phyloP scores from a whole-genome alignment of 352 stramenopile species.

The Globisporangium sylvaticum region DNA sequence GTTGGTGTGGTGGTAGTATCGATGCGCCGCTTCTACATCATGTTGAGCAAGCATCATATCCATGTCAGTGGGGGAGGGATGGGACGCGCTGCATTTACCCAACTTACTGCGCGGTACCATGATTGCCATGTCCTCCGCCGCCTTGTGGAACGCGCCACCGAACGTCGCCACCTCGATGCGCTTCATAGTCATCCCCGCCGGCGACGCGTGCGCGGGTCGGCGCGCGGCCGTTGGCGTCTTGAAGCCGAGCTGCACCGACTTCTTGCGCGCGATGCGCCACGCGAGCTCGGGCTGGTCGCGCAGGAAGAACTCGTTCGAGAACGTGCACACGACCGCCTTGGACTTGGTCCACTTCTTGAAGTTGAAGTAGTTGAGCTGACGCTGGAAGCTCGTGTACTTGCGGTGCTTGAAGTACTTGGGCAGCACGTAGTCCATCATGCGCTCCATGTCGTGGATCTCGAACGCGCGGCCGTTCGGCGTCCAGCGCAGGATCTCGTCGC shows the following conservation, averaged over 20 bases:
- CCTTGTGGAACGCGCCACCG: conserved; percentile 10
- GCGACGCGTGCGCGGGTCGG: conserved; percentile 7
- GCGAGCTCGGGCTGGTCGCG: conserved; percentile 51
- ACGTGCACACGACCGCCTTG: conserved; percentile 69
- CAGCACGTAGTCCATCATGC: conserved; percentile 59
- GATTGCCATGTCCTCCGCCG: conserved; percentile 24
- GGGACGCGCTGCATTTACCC: conserved; percentile 19
- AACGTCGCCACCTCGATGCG: conserved; percentile 3
- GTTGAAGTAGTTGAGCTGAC: conserved; percentile 85
- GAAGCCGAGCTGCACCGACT: conserved; percentile 27
- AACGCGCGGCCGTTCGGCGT: conserved; percentile 62
- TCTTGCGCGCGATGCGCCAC: conserved; percentile 69
- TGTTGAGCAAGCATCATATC: conserved; percentile 36
- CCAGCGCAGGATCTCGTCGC: conserved; percentile 19
- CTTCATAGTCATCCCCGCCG: conserved; percentile 7
- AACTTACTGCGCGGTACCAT: conserved; percentile 22
- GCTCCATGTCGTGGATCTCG: conserved; percentile 74
- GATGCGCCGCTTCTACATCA: conserved; percentile 20
- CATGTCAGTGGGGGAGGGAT: conserved; percentile 35
- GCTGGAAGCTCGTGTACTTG: conserved; percentile 86
- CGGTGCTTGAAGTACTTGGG: conserved; percentile 85
- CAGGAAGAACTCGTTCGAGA: conserved; percentile 67
- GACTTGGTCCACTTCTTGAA: conserved; percentile 80
- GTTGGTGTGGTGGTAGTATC: conserved; percentile 3
- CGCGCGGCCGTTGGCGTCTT: neutral